Evolutionary conservation across 805 yeast species (phyloP).

Genomic region (Ogataea henricii): DNA sequence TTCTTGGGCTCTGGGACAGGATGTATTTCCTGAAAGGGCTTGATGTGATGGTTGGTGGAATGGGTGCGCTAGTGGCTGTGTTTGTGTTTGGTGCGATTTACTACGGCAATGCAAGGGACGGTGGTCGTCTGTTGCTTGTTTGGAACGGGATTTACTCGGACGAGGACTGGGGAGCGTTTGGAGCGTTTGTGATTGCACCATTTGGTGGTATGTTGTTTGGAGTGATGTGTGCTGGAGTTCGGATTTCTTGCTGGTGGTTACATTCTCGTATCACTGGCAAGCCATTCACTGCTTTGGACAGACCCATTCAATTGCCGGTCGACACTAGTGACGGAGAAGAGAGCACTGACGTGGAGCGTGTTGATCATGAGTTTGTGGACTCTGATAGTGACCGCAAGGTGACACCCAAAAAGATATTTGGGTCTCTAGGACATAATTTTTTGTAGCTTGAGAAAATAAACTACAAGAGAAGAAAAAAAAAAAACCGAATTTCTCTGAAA

Average conservation of each 20-base stretch:
- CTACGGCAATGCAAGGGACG: constrained; percentile 69
- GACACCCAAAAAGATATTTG: constrained; percentile 7
- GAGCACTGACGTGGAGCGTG: constrained; percentile 9
- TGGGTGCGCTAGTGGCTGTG: constrained; percentile 78
- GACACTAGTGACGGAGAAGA: constrained; percentile 17
- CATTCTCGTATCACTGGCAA: constrained; percentile 39
- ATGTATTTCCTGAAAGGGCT: constrained; percentile 74
- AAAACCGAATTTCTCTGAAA: not conserved
- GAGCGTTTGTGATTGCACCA: constrained; percentile 92
- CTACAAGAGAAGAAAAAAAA: too few relatives aligned
- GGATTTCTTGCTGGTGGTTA: constrained; percentile 41
- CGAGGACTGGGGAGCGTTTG: constrained; percentile 91
- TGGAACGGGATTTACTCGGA: constrained; percentile 77
- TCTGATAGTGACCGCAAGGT: constrained; percentile 13
- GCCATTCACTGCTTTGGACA: constrained; percentile 49
- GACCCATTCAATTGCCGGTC: constrained; percentile 27
- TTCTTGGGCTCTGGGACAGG: constrained; percentile 70
- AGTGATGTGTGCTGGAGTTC: constrained; percentile 47
- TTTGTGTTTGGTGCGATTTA: constrained; percentile 84
- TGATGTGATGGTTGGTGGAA: constrained; percentile 81
- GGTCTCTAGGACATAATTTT: constrained; percentile 14
- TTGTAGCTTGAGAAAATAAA: constrained; percentile 10
- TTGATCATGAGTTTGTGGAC: constrained; percentile 16
- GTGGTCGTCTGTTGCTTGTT: constrained; percentile 72
- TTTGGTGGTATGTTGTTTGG: constrained; percentile 71